Conservation (phyloP, 345 rosid species). For the Triadica sebifera region DNA sequence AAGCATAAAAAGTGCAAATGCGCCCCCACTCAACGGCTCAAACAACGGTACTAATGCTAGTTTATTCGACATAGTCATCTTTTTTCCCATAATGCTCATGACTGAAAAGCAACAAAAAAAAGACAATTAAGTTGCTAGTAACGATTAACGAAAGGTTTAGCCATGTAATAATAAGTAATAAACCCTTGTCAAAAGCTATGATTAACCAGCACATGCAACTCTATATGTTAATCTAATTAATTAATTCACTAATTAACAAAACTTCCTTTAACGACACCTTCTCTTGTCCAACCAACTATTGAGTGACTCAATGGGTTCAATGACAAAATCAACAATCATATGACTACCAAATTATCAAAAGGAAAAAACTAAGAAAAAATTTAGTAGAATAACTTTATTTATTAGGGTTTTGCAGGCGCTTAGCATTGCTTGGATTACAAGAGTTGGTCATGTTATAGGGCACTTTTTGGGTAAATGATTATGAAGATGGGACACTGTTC, state of each 20-base stretch:
- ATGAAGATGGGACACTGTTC: not conserved
- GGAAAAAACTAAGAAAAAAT: not conserved
- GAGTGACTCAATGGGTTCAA: no score
- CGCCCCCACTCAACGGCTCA: not conserved
- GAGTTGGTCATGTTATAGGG: not conserved
- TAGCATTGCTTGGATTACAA: conserved; percentile 5
- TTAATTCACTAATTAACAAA: not conserved
- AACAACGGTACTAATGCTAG: not conserved
- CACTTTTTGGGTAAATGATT: conserved; percentile 7
- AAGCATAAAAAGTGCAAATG: not conserved
- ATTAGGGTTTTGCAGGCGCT: not conserved
- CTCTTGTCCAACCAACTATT: not conserved
- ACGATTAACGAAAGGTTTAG: not conserved
- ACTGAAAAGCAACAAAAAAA: not conserved
- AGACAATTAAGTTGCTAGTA: not conserved
- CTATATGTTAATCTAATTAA: no score
- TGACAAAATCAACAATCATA: not conserved
- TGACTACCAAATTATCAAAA: no score
- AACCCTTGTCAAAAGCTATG: not conserved
- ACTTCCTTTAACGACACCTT: no score
- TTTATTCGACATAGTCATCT: not conserved
- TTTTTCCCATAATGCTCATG: not conserved
- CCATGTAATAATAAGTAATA: not conserved
- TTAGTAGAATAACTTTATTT: conserved; percentile 4
- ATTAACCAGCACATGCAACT: conserved; percentile 12